Conservation (phyloP, 2,329 filamentous ascomycete genomes). For the Aspergillus spinulosporus region DNA sequence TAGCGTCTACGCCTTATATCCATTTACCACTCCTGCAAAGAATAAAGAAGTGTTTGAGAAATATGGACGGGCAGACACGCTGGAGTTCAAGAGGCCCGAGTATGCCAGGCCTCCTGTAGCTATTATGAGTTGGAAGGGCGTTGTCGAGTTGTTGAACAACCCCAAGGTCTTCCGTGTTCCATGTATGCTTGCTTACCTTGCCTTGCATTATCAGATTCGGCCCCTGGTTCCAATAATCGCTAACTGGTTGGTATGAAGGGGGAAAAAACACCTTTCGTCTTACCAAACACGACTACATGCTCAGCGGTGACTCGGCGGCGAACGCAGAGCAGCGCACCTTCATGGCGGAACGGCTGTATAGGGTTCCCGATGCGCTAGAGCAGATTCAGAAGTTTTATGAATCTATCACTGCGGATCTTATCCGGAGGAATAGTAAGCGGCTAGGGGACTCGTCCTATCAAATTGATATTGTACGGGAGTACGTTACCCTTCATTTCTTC, state of each 20-base stretch:
- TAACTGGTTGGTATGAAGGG: slow-evolving; percentile 39
- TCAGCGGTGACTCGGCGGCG: slow-evolving; percentile 45
- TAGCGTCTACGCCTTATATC: slow-evolving; percentile 53
- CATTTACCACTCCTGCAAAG: slow-evolving; percentile 49
- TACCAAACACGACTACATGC: slow-evolving; percentile 49
- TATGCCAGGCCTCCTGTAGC: slow-evolving; percentile 35
- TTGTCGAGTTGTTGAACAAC: slow-evolving; percentile 2
- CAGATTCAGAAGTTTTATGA: slow-evolving; percentile 51
- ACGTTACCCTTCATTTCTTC: neutral
- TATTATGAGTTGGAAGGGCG: slow-evolving; percentile 2
- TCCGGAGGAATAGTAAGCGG: slow-evolving; percentile 47
- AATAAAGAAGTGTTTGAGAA: slow-evolving; percentile 46
- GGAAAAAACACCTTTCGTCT: slow-evolving; percentile 41
- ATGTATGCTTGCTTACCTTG: slow-evolving; percentile 28
- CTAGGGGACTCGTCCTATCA: slow-evolving; percentile 45
- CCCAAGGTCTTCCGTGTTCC: slow-evolving; percentile 47
- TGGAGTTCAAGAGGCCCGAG: slow-evolving; percentile 33
- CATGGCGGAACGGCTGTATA: slow-evolving; percentile 45
- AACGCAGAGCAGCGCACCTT: slow-evolving; percentile 46
- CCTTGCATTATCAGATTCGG: neutral
- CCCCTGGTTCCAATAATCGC: slow-evolving; percentile 23
- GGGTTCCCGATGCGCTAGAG: slow-evolving; percentile 44
- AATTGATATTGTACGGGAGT: slow-evolving; percentile 50
- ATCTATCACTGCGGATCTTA: slow-evolving; percentile 46
- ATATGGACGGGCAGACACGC: slow-evolving; percentile 32